A percentile compares a stretch with the other conserved stretches of the same genome.
Evolutionary conservation across 2,329 filamentous ascomycete species (phyloP).

Genomic region (Hyphodiscus sp.): DNA sequence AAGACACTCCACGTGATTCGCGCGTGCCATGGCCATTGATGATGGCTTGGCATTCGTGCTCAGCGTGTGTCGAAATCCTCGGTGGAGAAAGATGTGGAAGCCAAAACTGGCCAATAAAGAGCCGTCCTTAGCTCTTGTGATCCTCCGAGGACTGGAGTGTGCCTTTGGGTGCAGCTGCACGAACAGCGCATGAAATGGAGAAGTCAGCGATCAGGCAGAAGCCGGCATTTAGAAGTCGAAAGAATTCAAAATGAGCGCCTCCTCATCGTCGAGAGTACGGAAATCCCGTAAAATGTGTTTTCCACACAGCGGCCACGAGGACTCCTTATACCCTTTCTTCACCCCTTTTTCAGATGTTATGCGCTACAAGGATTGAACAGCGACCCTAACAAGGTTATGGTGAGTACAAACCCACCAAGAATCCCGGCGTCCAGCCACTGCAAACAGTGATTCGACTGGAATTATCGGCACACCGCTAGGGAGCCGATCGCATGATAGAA

Average conservation of each 20-base stretch:
- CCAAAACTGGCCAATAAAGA: not conserved
- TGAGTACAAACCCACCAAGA: not conserved
- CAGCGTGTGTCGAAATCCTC: not conserved
- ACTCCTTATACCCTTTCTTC: not conserved
- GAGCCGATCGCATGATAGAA: not conserved
- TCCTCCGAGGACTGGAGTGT: too few species aligned
- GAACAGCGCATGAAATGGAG: not conserved
- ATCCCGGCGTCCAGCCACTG: not conserved
- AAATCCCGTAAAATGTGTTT: not conserved
- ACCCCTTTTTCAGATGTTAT: not conserved
- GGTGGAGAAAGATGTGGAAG: not conserved
- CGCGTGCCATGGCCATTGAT: too few species aligned
- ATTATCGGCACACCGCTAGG: too few species aligned
- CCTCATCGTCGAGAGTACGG: not conserved
- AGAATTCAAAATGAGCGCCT: not conserved
- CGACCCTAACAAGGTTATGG: not conserved
- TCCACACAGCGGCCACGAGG: not conserved
- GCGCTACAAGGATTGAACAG: not conserved
- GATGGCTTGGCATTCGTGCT: not conserved
- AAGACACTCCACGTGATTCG: not conserved
- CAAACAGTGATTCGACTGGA: not conserved
- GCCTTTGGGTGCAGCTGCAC: not conserved
- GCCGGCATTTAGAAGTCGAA: not conserved
- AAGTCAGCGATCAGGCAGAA: not conserved
- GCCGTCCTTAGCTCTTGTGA: not conserved